Evolutionary conservation across 345 rosid species (phyloP), one percentile per base, ranked within the genome.

Genomic region (Eucalyptus sp.): DNA sequence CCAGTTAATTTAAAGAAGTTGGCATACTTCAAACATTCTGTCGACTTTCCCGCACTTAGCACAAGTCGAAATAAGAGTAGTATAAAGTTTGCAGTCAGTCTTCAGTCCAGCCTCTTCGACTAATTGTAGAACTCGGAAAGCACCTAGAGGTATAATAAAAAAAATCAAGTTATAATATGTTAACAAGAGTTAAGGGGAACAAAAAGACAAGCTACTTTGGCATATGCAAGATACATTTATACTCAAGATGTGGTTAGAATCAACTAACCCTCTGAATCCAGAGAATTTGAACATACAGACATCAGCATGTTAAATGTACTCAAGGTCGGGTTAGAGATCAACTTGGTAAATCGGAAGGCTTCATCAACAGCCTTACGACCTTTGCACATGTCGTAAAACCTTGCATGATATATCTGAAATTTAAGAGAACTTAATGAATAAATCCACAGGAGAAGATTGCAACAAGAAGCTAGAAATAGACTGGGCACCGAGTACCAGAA

Each of bases 271-370:
- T 95, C 95, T 88, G 93, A 93, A 91, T 97, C 97, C 90, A 94
- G 94, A 87, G 97, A 96, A 92, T 91, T 91, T 52, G 98, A 93
- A 90, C 98, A 97, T 17, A 97, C 98, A 88, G 98, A 94, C 96
- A 96, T 95, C 83, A 97, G 94, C 99, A 97, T 96, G 94, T 97
- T 97, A 91, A 96, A 97, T 87, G 99, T 96, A 91, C 99, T 97
- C 89, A 97, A 91, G 83, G 96, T 94, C 86, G 99, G 99, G 86
- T 95, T 96, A 58, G 94, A 90, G 89, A 97, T 90, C 93, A 97
- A 93, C 93, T 93, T 95, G 93, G 93, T 94, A 93, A 97, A 97
- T 87, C 95, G 93, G 91, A 96, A 95, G 89, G 99, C 99, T 94
- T 96, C 96, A 89, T 95, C 92, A 48, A 93, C 95, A 90, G 97